Conservation (phyloP, 129 eudicot genomes). For the Lonicera japonica region DNA sequence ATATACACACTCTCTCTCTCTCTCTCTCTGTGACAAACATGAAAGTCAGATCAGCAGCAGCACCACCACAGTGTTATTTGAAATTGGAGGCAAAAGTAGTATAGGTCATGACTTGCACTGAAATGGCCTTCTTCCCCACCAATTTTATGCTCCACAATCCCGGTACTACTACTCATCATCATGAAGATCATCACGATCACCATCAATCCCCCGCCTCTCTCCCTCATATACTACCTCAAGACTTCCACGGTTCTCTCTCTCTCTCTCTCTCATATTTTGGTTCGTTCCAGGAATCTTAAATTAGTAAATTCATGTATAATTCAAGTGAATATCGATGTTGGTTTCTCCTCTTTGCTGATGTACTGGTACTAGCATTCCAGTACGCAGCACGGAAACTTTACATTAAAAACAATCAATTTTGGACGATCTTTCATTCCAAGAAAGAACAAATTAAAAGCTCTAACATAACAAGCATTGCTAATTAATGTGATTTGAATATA, state of each 20-base stretch:
- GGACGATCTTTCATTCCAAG: too few species aligned
- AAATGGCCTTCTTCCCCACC: constrained; percentile 80
- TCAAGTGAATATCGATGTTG: too few species aligned
- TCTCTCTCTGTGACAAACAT: constrained; percentile 28
- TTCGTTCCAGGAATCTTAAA: too few species aligned
- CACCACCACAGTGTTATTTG: constrained; percentile 2
- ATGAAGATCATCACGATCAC: constrained; percentile 38
- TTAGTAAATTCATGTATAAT: too few species aligned
- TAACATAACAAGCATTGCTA: not conserved
- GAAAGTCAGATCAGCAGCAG: constrained; percentile 24
- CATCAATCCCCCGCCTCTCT: constrained; percentile 54
- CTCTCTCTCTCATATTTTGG: not conserved
- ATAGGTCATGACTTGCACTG: constrained; percentile 50
- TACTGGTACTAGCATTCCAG: too few species aligned
- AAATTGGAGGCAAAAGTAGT: constrained; percentile 15
- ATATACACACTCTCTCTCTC: constrained; percentile 5
- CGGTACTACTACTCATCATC: not conserved
- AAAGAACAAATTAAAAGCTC: too few species aligned
- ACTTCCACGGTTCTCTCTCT: constrained; percentile 54
- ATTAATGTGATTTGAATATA: too few species aligned
- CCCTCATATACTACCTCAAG: constrained; percentile 64
- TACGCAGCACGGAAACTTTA: too few species aligned
- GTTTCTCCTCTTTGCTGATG: too few species aligned
- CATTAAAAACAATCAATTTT: too few species aligned
- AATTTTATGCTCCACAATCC: constrained; percentile 79